phyloP scores from a whole-genome alignment of 305 asterid species.

The Fraxinus baroniana region DNA sequence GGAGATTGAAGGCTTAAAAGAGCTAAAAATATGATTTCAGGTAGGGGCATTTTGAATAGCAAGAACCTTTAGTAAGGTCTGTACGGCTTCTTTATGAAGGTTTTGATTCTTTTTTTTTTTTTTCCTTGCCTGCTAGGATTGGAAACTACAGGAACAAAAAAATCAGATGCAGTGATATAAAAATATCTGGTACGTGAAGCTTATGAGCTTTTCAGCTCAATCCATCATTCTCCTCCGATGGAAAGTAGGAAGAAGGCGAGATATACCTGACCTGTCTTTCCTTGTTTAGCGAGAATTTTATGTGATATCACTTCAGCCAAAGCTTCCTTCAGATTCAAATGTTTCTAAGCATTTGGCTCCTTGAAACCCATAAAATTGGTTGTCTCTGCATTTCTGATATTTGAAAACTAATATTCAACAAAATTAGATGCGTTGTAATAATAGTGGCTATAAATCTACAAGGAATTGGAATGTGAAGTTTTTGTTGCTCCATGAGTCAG shows the following conservation, averaged over 20 bases:
- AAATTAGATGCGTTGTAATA: slow-evolving; percentile 17
- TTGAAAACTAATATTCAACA: slow-evolving; percentile 13
- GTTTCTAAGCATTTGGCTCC: slow-evolving; percentile 26
- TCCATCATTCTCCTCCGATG: neutral
- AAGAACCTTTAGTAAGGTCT: slow-evolving; percentile 15
- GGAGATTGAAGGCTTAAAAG: slow-evolving; percentile 41
- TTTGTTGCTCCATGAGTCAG: neutral
- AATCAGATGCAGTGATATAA: neutral
- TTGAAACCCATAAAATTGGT: neutral
- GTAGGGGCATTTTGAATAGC: slow-evolving; percentile 18
- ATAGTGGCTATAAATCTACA: neutral
- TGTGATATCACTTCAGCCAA: slow-evolving; percentile 30
- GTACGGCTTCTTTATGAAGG: slow-evolving; percentile 36
- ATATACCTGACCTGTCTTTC: neutral
- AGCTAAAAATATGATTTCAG: slow-evolving; percentile 47
- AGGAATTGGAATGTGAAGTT: neutral
- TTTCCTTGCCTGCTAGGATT: slow-evolving; percentile 1
- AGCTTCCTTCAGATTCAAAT: slow-evolving; percentile 23
- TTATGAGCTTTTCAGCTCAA: neutral
- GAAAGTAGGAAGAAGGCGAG: neutral
- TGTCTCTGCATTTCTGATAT: slow-evolving; percentile 7
- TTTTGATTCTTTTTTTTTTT: slow-evolving; percentile 13
- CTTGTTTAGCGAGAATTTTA: slow-evolving; percentile 7
- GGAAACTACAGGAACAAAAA: neutral
- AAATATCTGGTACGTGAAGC: neutral